These are phyloP conservation scores for Pholiota microspora DNA, from an alignment of 768 basidiomycete genomes.

Conservation along the genomic window DNA sequence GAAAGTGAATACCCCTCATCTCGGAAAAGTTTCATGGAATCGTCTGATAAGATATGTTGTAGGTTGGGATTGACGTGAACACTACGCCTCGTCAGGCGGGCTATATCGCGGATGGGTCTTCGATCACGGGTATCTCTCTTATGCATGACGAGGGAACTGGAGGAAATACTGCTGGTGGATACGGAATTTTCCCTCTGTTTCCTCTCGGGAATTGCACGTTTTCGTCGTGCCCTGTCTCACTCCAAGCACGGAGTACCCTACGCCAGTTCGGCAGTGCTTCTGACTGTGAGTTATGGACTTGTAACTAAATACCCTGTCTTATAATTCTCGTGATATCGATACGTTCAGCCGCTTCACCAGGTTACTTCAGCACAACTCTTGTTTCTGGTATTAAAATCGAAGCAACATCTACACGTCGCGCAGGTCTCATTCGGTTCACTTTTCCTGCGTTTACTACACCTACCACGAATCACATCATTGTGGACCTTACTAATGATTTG, in stretches of 20 bases:
- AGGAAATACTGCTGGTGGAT: slow-evolving; percentile 48
- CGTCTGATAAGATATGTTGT: background rate
- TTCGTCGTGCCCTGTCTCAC: slow-evolving; percentile 38
- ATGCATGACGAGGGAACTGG: slow-evolving; percentile 57
- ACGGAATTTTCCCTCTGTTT: slow-evolving; percentile 51
- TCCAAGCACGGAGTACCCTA: slow-evolving; percentile 36
- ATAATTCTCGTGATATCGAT: background rate
- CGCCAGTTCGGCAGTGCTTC: slow-evolving; percentile 22
- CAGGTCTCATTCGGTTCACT: slow-evolving; percentile 59
- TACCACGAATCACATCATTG: slow-evolving; percentile 47
- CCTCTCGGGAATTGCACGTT: slow-evolving; percentile 42
- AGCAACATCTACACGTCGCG: slow-evolving; percentile 57
- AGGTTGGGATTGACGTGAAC: slow-evolving; percentile 53
- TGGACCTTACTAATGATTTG: slow-evolving; percentile 43
- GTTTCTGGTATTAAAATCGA: slow-evolving; percentile 48
- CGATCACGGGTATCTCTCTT: slow-evolving; percentile 44
- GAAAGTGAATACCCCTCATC: slow-evolving; percentile 30
- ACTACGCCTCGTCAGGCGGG: slow-evolving; percentile 49
- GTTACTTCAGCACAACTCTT: slow-evolving; percentile 49
- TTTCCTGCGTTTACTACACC: slow-evolving; percentile 36
- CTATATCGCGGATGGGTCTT: slow-evolving; percentile 44
- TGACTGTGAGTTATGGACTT: slow-evolving; percentile 2
- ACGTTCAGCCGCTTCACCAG: slow-evolving; percentile 39
- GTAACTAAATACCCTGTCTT: background rate
- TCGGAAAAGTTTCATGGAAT: background rate